A percentile compares a stretch with the other conserved stretches of the same genome.
Evolutionary conservation across 1,284 basidiomycete genomes (phyloP).

Genomic region (Leccinum pachyderme): DNA sequence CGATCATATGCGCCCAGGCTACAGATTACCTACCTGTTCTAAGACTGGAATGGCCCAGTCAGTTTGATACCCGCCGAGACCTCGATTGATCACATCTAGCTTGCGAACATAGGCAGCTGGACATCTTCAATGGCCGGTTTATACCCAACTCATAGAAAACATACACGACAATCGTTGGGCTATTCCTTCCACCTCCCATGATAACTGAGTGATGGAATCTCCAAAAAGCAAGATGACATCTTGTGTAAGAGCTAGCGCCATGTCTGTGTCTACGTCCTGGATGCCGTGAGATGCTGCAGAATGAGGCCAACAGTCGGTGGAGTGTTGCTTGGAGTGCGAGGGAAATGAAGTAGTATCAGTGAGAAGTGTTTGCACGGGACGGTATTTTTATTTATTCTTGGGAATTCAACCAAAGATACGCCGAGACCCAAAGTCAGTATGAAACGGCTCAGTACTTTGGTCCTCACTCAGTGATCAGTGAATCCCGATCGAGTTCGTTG

Average conservation of each 20-base stretch:
- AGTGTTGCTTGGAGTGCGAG: neutral
- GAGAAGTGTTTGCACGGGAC: neutral
- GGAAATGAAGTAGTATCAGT: neutral
- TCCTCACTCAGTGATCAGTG: neutral
- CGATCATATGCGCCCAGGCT: neutral
- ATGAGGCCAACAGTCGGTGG: neutral
- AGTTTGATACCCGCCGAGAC: conserved; percentile 79
- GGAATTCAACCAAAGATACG: neutral
- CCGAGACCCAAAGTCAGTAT: neutral
- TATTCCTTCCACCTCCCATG: conserved; percentile 59
- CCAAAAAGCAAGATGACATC: conserved; percentile 73
- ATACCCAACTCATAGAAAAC: conserved; percentile 20
- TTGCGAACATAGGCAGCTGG: conserved; percentile 75
- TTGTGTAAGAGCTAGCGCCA: conserved; percentile 54
- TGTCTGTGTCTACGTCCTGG: conserved; percentile 24
- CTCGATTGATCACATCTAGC: conserved; percentile 82
- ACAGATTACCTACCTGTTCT: conserved; percentile 64
- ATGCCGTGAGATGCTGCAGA: neutral
- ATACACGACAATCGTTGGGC: conserved; percentile 62
- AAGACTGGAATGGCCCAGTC: conserved; percentile 81
- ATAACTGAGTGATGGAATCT: conserved; percentile 71
- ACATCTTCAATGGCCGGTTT: conserved; percentile 3
- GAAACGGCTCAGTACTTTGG: neutral
- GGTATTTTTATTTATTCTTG: neutral
- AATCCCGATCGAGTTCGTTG: neutral